These are phyloP conservation scores for Penicillium verrucosum DNA, from an alignment of 2,329 filamentous ascomycete species.

Conservation along the genomic window DNA sequence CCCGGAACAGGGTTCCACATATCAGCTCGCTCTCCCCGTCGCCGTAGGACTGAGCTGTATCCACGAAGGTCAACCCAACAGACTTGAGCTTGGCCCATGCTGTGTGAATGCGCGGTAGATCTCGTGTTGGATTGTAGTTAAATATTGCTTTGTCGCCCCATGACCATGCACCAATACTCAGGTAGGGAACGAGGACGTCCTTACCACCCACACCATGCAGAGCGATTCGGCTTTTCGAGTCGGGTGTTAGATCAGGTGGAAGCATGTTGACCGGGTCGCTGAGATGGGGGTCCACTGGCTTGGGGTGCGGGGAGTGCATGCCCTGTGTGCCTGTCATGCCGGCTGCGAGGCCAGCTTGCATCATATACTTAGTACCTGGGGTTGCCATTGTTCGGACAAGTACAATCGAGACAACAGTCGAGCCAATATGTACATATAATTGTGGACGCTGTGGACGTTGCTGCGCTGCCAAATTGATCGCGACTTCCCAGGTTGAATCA, in stretches of 20 bases:
- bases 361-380: constrained; percentile 22
- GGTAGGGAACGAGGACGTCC: constrained; percentile 27
- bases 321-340: constrained; percentile 27
- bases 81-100: constrained; percentile 41
- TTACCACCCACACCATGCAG: constrained; percentile 21
- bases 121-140: constrained; percentile 34
- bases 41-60: constrained; percentile 46
- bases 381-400: constrained; percentile 9
- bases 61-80: constrained; percentile 43
- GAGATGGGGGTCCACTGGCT: constrained; percentile 18
- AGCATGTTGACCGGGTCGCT: constrained; percentile 24
- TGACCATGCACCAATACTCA: constrained; percentile 30
- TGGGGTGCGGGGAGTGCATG: constrained; percentile 17
- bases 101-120: constrained; percentile 34
- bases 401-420: background rate
- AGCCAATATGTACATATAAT: background rate
- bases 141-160: constrained; percentile 33
- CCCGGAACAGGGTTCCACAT: constrained; percentile 40
- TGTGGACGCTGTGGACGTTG: background rate
- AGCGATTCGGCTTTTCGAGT: constrained; percentile 21
- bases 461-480: background rate
- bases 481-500: background rate
- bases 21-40: constrained; percentile 44
- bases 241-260: constrained; percentile 17
- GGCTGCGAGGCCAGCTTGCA: constrained; percentile 21